Percentiles rank a stretch among this genome's conserved stretches.
Conservation (phyloP, 306 rosid genomes). For the Glycyrrhiza uralensis region DNA sequence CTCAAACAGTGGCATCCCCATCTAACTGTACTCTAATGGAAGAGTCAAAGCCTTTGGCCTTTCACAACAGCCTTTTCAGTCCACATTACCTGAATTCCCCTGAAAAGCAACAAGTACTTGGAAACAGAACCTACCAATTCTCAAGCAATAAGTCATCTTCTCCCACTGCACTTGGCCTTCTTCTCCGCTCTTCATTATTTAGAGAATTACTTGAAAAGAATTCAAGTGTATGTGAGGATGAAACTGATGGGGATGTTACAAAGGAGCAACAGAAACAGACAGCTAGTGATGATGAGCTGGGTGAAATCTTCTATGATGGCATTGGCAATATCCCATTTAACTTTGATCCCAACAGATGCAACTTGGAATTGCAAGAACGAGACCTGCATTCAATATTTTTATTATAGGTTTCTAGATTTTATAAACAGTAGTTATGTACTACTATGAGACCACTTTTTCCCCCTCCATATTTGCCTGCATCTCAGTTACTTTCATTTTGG, state of each 20-base stretch:
- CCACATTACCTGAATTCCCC: constrained; percentile 34
- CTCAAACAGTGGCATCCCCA: constrained; percentile 25
- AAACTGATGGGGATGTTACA: constrained; percentile 42
- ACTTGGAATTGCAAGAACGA: constrained; percentile 46
- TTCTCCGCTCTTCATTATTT: constrained; percentile 59
- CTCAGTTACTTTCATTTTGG: background rate
- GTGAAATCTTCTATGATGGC: constrained; percentile 50
- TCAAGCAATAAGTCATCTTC: constrained; percentile 50
- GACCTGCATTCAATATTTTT: constrained; percentile 43
- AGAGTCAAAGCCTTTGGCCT: constrained; percentile 35
- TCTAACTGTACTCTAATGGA: constrained; percentile 24
- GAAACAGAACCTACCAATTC: constrained; percentile 23
- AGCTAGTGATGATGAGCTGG: constrained; percentile 44
- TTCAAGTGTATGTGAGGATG: constrained; percentile 47
- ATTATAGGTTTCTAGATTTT: background rate
- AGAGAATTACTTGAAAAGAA: constrained; percentile 68
- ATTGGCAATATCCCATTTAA: constrained; percentile 43
- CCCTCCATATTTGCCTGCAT: background rate
- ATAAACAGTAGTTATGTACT: background rate
- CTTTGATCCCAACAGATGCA: constrained; percentile 36
- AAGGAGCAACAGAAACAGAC: constrained; percentile 32
- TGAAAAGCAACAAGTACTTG: constrained; percentile 30
- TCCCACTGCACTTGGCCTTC: constrained; percentile 74
- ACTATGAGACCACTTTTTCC: background rate
- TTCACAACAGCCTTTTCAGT: constrained; percentile 29